A percentile compares a stretch with the other conserved stretches of the same genome.
phyloP scores from a whole-genome alignment of 352 stramenopile species.

The Phytopythium boreale region DNA sequence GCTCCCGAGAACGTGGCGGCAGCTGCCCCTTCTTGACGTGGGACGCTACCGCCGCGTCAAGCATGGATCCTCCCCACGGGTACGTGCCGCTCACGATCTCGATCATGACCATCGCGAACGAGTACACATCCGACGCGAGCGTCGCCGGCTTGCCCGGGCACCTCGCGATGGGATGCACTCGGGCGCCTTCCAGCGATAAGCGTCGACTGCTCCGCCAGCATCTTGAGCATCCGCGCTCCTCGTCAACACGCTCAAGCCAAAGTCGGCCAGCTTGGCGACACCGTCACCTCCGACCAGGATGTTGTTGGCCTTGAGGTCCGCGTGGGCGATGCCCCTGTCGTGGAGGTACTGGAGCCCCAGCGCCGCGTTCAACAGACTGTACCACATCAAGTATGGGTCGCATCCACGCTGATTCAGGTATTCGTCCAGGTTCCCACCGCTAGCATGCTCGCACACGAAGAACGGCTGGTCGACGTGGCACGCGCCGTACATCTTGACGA shows the following conservation, averaged over 20 bases:
- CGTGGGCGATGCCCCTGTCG: constrained; percentile 40
- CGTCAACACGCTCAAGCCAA: constrained; percentile 17
- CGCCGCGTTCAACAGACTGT: constrained; percentile 7
- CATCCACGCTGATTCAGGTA: neutral
- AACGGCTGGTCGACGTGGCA: constrained; percentile 12
- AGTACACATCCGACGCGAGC: constrained; percentile 20
- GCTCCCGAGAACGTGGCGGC: neutral
- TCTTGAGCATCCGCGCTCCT: neutral
- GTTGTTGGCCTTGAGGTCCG: constrained; percentile 77
- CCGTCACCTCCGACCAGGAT: constrained; percentile 48
- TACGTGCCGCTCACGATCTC: constrained; percentile 12
- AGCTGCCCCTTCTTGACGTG: constrained; percentile 6
- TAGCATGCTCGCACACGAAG: constrained; percentile 15
- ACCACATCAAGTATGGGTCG: neutral
- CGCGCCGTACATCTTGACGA: constrained; percentile 22
- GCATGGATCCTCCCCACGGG: constrained; percentile 8
- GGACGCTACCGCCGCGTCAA: constrained; percentile 4
- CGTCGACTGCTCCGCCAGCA: neutral
- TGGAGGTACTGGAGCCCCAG: constrained; percentile 51
- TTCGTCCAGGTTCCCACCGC: neutral
- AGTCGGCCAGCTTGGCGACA: constrained; percentile 18
- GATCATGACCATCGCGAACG: constrained; percentile 21
- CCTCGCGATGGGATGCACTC: constrained; percentile 3
- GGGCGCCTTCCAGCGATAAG: constrained; percentile 13
- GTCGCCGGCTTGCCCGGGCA: neutral